Evolutionary conservation across 129 eudicot genomes (phyloP).

Genomic region (Sambucus nigra): DNA sequence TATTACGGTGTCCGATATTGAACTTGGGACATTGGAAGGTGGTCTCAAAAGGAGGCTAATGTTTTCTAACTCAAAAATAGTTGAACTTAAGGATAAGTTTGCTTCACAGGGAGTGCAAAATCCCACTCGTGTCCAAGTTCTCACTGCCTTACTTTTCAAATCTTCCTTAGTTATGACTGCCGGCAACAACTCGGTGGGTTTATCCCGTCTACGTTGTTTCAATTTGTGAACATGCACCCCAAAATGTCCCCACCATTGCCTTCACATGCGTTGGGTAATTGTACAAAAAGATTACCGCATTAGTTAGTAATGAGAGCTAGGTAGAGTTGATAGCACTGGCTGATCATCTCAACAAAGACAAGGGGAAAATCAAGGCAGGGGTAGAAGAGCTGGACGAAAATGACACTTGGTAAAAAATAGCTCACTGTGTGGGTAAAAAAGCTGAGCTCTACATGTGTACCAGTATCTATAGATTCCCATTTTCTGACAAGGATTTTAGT

Average conservation of each 20-base stretch:
- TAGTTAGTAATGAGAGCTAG: not conserved
- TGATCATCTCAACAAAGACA: not conserved
- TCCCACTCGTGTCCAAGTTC: conserved; percentile 18
- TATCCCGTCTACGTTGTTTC: too few species aligned
- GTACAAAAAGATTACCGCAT: not conserved
- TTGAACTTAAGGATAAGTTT: too few species aligned
- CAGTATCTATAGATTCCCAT: conserved; percentile 13
- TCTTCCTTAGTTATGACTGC: conserved; percentile 6
- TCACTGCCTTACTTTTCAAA: conserved; percentile 17
- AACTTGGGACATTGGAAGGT: too few species aligned
- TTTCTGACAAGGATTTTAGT: conserved; percentile 9
- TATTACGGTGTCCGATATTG: too few species aligned
- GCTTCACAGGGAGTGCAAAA: too few species aligned
- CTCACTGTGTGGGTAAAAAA: too few species aligned
- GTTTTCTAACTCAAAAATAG: too few species aligned
- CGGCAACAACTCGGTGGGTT: not conserved
- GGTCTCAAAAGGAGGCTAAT: too few species aligned
- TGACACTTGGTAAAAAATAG: conserved; percentile 4
- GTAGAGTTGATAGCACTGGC: not conserved
- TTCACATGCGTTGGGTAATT: conserved; percentile 8
- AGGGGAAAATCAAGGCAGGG: conserved; percentile 5
- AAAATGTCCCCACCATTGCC: too few species aligned
- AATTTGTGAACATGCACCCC: too few species aligned
- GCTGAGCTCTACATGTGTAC: too few species aligned
- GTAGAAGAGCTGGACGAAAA: not conserved